Conservation (phyloP, 305 asterid species). For the Fraxinus xanthoxyloides region DNA sequence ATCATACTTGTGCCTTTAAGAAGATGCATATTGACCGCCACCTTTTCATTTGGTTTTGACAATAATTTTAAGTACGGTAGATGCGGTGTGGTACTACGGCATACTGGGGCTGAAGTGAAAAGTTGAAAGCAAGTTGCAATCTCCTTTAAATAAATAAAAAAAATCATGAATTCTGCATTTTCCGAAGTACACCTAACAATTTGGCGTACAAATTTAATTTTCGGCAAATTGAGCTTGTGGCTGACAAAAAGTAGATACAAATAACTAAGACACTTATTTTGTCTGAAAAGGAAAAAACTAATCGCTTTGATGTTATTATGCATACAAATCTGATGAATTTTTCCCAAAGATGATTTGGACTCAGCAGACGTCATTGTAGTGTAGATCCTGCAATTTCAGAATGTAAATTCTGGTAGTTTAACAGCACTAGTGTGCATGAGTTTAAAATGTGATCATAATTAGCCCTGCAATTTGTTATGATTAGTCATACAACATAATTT, state of each 20-base stretch:
- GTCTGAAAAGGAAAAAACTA: not conserved
- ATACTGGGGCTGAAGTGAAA: not conserved
- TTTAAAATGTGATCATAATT: not conserved
- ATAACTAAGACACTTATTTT: not conserved
- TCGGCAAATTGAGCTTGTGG: not conserved
- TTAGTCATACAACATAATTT: not conserved
- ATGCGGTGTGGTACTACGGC: not conserved
- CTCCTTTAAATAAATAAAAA: not conserved
- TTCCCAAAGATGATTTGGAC: not conserved
- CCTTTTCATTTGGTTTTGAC: not conserved
- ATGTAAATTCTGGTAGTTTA: not conserved
- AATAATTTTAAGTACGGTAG: not conserved
- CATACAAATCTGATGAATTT: not conserved
- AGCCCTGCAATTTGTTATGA: not conserved
- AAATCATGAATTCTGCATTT: not conserved
- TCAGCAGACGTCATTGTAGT: not conserved
- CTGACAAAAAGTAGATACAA: not conserved
- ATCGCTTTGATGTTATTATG: not conserved
- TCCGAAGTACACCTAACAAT: not conserved
- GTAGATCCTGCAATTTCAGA: not conserved
- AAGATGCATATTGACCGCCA: not conserved
- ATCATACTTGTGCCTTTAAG: constrained; percentile 1
- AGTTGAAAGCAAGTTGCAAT: not conserved
- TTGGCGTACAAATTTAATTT: not conserved
- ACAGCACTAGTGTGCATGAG: not conserved